phyloP scores from a whole-genome alignment of 2,329 filamentous ascomycete genomes.

The Fusarium concolor region DNA sequence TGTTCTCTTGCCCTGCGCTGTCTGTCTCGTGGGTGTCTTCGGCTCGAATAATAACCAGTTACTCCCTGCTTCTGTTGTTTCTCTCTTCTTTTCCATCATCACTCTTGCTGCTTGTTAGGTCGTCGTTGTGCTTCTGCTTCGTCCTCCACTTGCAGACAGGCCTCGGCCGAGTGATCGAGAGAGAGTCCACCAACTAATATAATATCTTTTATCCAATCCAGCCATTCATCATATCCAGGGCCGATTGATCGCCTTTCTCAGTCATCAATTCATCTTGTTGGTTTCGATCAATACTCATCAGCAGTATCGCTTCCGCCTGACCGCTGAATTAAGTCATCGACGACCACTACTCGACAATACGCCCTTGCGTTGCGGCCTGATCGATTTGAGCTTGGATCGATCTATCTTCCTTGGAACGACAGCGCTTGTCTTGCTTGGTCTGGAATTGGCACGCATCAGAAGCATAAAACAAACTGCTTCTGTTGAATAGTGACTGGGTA shows the following conservation, averaged over 20 bases:
- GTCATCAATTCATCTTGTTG: conserved; percentile 1
- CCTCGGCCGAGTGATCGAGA: conserved; percentile 33
- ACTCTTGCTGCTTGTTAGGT: conserved; percentile 16
- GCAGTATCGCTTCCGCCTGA: conserved; percentile 4
- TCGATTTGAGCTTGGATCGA: conserved; percentile 33
- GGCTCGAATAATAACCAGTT: conserved; percentile 25
- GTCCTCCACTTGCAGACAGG: conserved; percentile 25
- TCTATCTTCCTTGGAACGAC: conserved; percentile 10
- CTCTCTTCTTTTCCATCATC: conserved; percentile 16
- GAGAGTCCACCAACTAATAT: conserved; percentile 14
- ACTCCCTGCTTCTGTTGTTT: conserved; percentile 11
- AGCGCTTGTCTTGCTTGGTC: conserved; percentile 29
- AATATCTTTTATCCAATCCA: conserved; percentile 2
- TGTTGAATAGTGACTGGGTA: conserved; percentile 20
- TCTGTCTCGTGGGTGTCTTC: conserved; percentile 6
- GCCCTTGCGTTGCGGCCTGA: conserved; percentile 39
- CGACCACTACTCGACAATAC: conserved; percentile 16
- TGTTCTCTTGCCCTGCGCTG: not conserved
- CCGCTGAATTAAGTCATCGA: conserved; percentile 2
- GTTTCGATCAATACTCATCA: conserved; percentile 3
- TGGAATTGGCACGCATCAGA: conserved; percentile 21
- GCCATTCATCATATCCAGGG: not conserved
- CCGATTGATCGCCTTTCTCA: not conserved
- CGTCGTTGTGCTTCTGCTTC: conserved; percentile 16
- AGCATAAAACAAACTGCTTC: conserved; percentile 2